phyloP scores from a whole-genome alignment of 805 yeast species.

The Candida incommunis region DNA sequence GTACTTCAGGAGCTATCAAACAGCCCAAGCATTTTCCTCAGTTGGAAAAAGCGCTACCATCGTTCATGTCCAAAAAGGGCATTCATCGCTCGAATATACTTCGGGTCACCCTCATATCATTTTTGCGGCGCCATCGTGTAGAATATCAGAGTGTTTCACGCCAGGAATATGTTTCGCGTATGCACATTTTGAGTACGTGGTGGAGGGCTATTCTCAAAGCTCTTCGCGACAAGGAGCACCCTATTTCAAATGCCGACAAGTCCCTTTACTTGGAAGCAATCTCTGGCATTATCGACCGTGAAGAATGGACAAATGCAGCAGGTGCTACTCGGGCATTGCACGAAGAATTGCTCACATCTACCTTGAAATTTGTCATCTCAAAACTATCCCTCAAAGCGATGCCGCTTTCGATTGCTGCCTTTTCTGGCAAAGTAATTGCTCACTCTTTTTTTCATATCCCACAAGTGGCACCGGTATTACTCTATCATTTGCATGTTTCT shows the following conservation, averaged over 20 bases:
- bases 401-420: slow-evolving; percentile 45
- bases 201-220: slow-evolving; percentile 23
- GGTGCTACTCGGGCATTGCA: slow-evolving; percentile 7
- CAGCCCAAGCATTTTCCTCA: not conserved
- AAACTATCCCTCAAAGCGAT: slow-evolving; percentile 36
- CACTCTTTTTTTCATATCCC: slow-evolving; percentile 43
- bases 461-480: slow-evolving; percentile 33
- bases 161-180: slow-evolving; percentile 12
- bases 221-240: slow-evolving; percentile 13
- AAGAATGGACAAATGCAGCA: slow-evolving; percentile 22
- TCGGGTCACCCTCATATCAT: slow-evolving; percentile 29
- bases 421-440: slow-evolving; percentile 59
- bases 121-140: slow-evolving; percentile 18
- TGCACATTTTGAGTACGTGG: slow-evolving; percentile 22
- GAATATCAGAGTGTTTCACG: slow-evolving; percentile 12
- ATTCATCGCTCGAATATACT: slow-evolving; percentile 23
- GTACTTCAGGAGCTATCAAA: not conserved
- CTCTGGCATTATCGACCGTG: slow-evolving; percentile 23
- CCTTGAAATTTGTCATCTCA: slow-evolving; percentile 38
- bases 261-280: slow-evolving; percentile 27
- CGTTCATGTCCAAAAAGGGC: slow-evolving; percentile 18
- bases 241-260: slow-evolving; percentile 22
- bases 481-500: slow-evolving; percentile 17
- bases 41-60: slow-evolving; percentile 17
- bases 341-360: slow-evolving; percentile 27